Conservation (phyloP, 352 stramenopile genomes). For the Globisporangium apiculatum region DNA sequence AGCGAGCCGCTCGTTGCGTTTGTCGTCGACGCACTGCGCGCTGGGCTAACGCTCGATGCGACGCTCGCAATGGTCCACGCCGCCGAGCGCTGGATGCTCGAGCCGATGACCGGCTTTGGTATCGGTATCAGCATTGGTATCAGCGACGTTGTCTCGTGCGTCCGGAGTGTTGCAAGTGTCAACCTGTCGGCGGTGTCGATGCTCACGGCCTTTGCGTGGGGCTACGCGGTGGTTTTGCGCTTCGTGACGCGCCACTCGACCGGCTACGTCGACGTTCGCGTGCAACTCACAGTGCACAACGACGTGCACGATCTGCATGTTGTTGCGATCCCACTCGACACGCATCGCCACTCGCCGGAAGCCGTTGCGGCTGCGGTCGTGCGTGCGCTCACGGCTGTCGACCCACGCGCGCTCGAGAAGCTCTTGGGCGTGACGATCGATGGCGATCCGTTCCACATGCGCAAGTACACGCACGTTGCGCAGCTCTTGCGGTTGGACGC, state of each 20-base stretch:
- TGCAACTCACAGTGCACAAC: conserved; percentile 33
- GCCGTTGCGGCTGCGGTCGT: conserved; percentile 17
- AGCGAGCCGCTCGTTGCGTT: conserved; percentile 31
- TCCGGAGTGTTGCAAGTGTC: conserved; percentile 26
- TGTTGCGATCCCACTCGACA: conserved; percentile 26
- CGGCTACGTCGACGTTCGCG: conserved; percentile 32
- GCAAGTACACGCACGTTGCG: too few relatives aligned
- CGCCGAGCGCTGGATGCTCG: conserved; percentile 21
- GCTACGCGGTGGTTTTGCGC: conserved; percentile 32
- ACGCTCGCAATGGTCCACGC: conserved; percentile 31
- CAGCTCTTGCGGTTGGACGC: too few relatives aligned
- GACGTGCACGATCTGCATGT: conserved; percentile 44
- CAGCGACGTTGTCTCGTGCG: conserved; percentile 15
- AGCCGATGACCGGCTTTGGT: conserved; percentile 3
- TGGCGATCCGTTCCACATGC: too few relatives aligned
- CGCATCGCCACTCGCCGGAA: conserved; percentile 25
- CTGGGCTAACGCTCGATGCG: conserved; percentile 18
- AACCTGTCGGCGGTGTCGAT: conserved; percentile 31
- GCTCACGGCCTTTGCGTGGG: conserved; percentile 30
- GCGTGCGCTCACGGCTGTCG: conserved; percentile 21
- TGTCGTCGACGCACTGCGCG: conserved; percentile 22
- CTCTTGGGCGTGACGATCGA: too few relatives aligned
- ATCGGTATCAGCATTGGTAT: background rate
- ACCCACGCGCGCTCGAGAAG: conserved; percentile 16
- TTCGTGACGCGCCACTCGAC: conserved; percentile 28